Conservation (phyloP, 1,284 basidiomycete species). For the Cutaneotrichosporon cavernicola region DNA sequence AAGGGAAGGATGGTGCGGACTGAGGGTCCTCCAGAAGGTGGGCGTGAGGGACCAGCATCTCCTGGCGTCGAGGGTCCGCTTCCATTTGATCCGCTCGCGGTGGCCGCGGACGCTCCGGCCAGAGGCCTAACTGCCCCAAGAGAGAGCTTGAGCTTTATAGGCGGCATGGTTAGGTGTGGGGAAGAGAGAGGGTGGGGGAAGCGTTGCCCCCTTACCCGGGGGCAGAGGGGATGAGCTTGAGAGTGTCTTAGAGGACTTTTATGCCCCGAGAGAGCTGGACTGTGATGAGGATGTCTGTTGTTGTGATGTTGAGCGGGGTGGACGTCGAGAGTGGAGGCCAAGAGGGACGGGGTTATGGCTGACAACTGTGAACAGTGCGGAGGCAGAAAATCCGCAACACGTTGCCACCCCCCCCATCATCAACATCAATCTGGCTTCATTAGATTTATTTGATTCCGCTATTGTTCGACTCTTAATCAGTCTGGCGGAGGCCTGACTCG, state of each 20-base stretch:
- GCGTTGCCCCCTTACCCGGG: not conserved
- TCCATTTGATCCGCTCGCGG: not conserved
- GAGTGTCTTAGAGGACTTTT: not conserved
- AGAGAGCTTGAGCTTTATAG: slow-evolving; percentile 44
- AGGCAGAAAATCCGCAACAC: not conserved
- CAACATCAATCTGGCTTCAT: not conserved
- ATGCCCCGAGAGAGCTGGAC: not conserved
- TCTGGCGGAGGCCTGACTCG: not conserved
- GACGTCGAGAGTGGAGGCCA: slow-evolving; percentile 52
- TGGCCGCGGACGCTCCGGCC: not conserved
- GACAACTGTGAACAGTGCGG: not conserved
- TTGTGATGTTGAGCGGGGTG: slow-evolving; percentile 20
- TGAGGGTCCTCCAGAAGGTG: not conserved
- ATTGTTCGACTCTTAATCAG: not conserved
- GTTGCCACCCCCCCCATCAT: not conserved
- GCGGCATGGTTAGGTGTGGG: slow-evolving; percentile 21
- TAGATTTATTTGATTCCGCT: not conserved
- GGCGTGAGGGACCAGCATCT: not conserved
- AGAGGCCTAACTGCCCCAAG: slow-evolving; percentile 23
- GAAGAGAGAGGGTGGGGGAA: not conserved
- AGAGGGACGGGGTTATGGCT: not conserved
- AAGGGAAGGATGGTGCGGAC: not conserved
- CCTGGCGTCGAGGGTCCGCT: slow-evolving; percentile 6
- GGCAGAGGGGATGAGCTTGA: not conserved
- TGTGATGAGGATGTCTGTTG: not conserved